Base-by-base conservation (phyloP, 2,329 filamentous ascomycete species). In the Trichoderma cornu-damae region DNA sequence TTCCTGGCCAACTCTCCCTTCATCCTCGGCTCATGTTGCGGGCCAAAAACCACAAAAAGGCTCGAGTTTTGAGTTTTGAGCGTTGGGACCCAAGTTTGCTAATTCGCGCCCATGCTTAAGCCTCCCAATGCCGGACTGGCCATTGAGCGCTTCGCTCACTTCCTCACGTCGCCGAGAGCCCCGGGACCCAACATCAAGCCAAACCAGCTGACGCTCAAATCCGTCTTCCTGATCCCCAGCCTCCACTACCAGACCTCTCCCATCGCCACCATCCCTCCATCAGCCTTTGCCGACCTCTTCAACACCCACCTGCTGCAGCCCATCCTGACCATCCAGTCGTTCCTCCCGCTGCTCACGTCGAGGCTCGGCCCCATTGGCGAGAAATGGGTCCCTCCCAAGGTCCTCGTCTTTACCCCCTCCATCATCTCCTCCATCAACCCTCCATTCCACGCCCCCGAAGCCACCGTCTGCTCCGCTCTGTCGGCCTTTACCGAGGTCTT, bases 291-390 rank as follows among this genome's bases (percentile, higher is more conserved):
- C 62, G 90, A 96, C 68, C 87, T 91, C 32, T 85, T 97, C 70
- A 96, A 96, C 72, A 93, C 90, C 14, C 92, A 96, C 67, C 82
- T 99, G 11, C 81, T 97, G 55, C 88, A 91, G 58, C 93, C 93
- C 1, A 90, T 97, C 63, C 82, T 96, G 52, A 91, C 89, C 4
- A 86, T 92, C 37, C 92, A 96, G 73, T 83, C 89, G 53, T 94
- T 97, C 74, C 79, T 97, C n/a, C 88, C 88, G 0, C 83, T 92
- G 28, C 79, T 92, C 52, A 88, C 83, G 3, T 78, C 79, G 9
- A 79, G 84, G 53, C 79, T 87, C 53, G 78, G 74, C 68, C 79
- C 75, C 49, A 77, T 75, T 51, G 73, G 73, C 52, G 75, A 79
- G 62, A 72, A 81, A 75, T 70, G 73, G 69, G 65, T 76, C 65